Evolutionary conservation across 148 eudicot species (phyloP).

Genomic region (Cornus suecica): DNA sequence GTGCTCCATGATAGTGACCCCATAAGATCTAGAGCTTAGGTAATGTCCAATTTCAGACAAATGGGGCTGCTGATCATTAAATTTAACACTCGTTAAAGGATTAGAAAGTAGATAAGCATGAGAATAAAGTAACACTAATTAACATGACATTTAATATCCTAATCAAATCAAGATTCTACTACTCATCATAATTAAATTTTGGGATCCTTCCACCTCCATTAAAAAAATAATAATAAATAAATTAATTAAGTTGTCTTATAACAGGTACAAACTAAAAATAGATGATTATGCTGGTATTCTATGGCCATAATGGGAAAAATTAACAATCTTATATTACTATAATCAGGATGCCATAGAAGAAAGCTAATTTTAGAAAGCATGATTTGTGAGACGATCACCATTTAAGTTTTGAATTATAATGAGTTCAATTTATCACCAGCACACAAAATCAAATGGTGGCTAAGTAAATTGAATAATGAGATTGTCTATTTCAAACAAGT

Average conservation of each 20-base stretch:
- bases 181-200: not conserved
- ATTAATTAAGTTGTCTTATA: no score
- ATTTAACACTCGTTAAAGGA: not conserved
- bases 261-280: not conserved
- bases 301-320: not conserved
- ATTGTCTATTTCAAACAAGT: not conserved
- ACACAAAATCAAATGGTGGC: not conserved
- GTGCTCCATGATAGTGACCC: conserved; percentile 2
- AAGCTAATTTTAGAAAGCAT: not conserved
- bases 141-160: not conserved
- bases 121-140: no score
- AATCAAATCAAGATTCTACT: not conserved
- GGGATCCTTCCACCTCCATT: not conserved
- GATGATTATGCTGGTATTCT: no score
- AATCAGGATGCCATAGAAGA: not conserved
- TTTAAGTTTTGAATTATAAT: not conserved
- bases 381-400: not conserved
- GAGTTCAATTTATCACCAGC: not conserved
- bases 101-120: not conserved
- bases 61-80: not conserved
- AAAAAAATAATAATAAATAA: no score
- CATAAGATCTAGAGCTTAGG: not conserved
- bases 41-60: not conserved
- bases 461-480: not conserved
- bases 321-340: not conserved